These are phyloP conservation scores for Xylariaceae sp. DNA, from an alignment of 2,329 filamentous ascomycete genomes.

Conservation along the genomic window DNA sequence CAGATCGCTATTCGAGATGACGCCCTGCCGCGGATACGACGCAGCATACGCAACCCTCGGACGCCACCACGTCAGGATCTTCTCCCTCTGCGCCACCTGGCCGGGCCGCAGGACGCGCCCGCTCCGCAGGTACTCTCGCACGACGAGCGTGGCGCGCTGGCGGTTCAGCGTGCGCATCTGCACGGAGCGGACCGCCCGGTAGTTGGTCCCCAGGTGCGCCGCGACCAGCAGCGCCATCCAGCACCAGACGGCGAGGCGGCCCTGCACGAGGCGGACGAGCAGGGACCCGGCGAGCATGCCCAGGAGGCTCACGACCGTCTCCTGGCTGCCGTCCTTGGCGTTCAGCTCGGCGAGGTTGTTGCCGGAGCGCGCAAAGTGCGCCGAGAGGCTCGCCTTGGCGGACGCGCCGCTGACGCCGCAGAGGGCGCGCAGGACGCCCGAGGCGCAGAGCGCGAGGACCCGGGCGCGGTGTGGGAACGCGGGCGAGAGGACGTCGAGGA, in stretches of 20 bases:
- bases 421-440: slow-evolving; percentile 53
- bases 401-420: slow-evolving; percentile 90
- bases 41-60: slow-evolving; percentile 38
- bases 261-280: slow-evolving; percentile 71
- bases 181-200: slow-evolving; percentile 78
- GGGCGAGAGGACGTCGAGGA: slow-evolving; percentile 80
- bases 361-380: slow-evolving; percentile 82
- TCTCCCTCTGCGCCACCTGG: slow-evolving; percentile 61
- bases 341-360: slow-evolving; percentile 85
- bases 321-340: slow-evolving; percentile 85
- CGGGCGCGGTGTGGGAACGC: slow-evolving; percentile 56
- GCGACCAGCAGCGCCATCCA: slow-evolving; percentile 68
- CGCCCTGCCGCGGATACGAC: slow-evolving; percentile 12
- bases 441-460: slow-evolving; percentile 43
- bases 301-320: slow-evolving; percentile 84
- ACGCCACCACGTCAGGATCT: slow-evolving; percentile 55
- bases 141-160: slow-evolving; percentile 77
- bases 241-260: slow-evolving; percentile 67
- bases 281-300: slow-evolving; percentile 83
- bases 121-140: slow-evolving; percentile 52
- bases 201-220: slow-evolving; percentile 80
- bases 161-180: slow-evolving; percentile 80
- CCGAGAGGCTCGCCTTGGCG: slow-evolving; percentile 84
- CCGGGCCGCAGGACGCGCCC: slow-evolving; percentile 56
- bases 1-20: slow-evolving; percentile 34